Conservation (phyloP, 331 rosid genomes). For the Arachis monticola region DNA sequence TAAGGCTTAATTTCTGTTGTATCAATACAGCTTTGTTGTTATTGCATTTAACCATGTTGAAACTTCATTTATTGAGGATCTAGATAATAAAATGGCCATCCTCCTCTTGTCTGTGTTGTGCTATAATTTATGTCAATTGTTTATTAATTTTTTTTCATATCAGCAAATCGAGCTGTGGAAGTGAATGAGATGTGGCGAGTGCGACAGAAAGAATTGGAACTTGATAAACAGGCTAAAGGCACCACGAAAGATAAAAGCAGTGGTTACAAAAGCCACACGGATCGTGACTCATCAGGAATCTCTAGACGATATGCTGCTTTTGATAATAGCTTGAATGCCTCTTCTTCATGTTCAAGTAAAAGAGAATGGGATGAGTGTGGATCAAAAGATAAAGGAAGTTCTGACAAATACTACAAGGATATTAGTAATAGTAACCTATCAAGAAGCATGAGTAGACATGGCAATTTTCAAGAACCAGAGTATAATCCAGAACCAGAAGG, state of each 20-base stretch:
- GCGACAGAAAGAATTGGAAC: constrained; percentile 71
- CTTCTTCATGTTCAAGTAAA: constrained; percentile 57
- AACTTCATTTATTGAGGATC: no score
- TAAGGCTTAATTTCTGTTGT: no score
- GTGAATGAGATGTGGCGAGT: constrained; percentile 90
- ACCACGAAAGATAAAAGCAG: constrained; percentile 47
- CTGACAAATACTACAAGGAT: constrained; percentile 23
- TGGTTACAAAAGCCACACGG: constrained; percentile 38
- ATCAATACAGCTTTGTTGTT: no score
- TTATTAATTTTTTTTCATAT: constrained; percentile 25
- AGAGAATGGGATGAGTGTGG: constrained; percentile 45
- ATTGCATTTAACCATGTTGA: no score
- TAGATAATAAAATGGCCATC: no score
- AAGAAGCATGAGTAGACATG: constrained; percentile 34
- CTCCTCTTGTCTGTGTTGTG: background rate
- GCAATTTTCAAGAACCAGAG: constrained; percentile 47
- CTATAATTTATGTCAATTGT: constrained; percentile 2
- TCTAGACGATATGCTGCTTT: constrained; percentile 29
- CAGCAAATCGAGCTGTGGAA: constrained; percentile 86
- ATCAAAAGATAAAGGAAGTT: constrained; percentile 40
- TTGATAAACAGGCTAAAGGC: constrained; percentile 63
- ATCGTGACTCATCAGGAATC: constrained; percentile 37
- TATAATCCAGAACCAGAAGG: constrained; percentile 46
- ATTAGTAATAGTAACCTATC: background rate
- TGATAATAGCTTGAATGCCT: constrained; percentile 39